These are phyloP conservation scores for Blepharisma stoltei DNA, from an alignment of 73 alveolate species.

Conservation along the genomic window DNA sequence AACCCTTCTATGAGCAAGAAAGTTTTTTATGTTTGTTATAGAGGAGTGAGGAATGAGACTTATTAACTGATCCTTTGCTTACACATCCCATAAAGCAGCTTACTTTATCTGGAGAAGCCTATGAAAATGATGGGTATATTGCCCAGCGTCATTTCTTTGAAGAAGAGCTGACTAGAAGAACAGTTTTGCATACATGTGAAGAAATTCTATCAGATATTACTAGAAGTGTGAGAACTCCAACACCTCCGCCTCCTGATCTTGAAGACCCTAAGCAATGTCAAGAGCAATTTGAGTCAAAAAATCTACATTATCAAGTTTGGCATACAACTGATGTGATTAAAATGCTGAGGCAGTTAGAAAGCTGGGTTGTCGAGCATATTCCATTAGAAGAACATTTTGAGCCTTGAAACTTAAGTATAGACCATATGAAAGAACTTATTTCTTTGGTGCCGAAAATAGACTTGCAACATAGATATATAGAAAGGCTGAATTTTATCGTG, in stretches of 20 bases:
- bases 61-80: conserved; percentile 62
- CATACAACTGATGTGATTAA: conserved; percentile 40
- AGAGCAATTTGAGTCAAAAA: conserved; percentile 47
- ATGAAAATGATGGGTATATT: conserved; percentile 39
- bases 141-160: conserved; percentile 34
- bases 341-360: conserved; percentile 34
- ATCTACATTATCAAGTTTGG: conserved; percentile 48
- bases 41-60: conserved; percentile 75
- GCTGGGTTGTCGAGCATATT: neutral
- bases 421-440: conserved; percentile 47
- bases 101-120: conserved; percentile 56
- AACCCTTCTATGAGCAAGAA: no score
- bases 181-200: conserved; percentile 17
- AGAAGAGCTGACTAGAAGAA: conserved; percentile 6
- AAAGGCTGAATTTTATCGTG: conserved; percentile 40
- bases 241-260: conserved; percentile 63
- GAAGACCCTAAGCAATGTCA: conserved; percentile 44
- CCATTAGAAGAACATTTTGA: conserved; percentile 1
- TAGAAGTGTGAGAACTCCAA: conserved; percentile 54
- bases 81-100: conserved; percentile 45
- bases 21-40: no score
- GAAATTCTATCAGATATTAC: conserved; percentile 48
- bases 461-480: conserved; percentile 32
- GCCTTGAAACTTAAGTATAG: conserved; percentile 57
- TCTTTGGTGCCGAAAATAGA: conserved; percentile 32